Conservation (phyloP, 129 eudicot genomes). For the Helianthus annuus region DNA sequence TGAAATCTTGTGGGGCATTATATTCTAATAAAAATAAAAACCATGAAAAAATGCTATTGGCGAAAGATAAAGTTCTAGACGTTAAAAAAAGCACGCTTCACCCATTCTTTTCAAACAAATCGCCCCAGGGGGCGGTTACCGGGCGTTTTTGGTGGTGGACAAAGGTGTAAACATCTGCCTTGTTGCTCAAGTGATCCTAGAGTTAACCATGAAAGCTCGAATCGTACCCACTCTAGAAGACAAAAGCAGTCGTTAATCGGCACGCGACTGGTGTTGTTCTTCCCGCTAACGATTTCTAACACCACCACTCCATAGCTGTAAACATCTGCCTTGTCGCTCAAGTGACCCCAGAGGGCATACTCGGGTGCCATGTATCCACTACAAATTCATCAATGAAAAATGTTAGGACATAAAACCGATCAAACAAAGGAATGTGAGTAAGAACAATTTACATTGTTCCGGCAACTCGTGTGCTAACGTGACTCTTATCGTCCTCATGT, state of each 20-base stretch:
- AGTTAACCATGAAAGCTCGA: neutral
- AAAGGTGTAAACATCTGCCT: too few species aligned
- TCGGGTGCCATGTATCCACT: conserved; percentile 98
- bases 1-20: too few species aligned
- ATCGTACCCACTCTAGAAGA: conserved; percentile 81
- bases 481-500: conserved; percentile 68
- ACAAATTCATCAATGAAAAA: conserved; percentile 25
- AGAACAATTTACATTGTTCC: conserved; percentile 71
- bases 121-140: too few species aligned
- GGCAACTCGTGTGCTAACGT: conserved; percentile 78
- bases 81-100: too few species aligned
- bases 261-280: conserved; percentile 55
- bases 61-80: too few species aligned
- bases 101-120: too few species aligned
- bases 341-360: conserved; percentile 85
- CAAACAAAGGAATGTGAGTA: neutral
- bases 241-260: conserved; percentile 64
- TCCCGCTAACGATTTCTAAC: conserved; percentile 84
- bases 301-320: conserved; percentile 81
- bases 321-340: conserved; percentile 85
- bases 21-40: too few species aligned
- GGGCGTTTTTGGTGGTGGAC: too few species aligned
- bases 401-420: neutral
- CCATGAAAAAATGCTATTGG: too few species aligned
- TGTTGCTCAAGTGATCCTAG: too few species aligned